Base-by-base conservation (phyloP, 2,329 filamentous ascomycete genomes). In the Sporothrix globosa region DNA sequence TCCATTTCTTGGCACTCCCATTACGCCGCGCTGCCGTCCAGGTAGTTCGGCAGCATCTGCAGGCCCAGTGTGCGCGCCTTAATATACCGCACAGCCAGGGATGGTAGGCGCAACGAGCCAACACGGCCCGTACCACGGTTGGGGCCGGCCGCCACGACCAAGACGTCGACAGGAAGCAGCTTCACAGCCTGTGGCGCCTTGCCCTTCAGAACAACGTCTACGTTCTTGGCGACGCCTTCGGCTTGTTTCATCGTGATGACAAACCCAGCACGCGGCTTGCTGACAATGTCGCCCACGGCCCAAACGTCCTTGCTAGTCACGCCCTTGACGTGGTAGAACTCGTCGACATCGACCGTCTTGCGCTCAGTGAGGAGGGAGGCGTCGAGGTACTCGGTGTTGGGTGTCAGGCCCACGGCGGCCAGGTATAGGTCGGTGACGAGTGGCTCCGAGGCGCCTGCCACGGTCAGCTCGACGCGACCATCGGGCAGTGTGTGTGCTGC, bases 371-470 rank as follows among this genome's bases (percentile, higher is more conserved):
- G 79, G 71, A 84, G 78, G 54, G 76, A 75, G 4, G 74, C 76
- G 1, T 84, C 83, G 4, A 89, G 74, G 76, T 82, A 88, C 53
- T 83, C 82, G 5, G 84, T 83, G 77, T 89, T 89, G 58, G 87
- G 84, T 24, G 80, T 75, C 53, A 87, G 77, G 44, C 87, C 87
- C 74, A 84, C 82, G 4, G 86, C 86, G 6, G 86, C 83, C 30
- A 89, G 79, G 76, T 78, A 79, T 53, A 78, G 71, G 74, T 89
- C 87, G 1, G 86, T 86, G 9, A 78, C 73, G 71, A 88, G 74
- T 66, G 77, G 83, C 72, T 83, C 81, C 72, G 84, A 84, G 70
- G 77, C 78, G 71, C 78, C 79, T 46, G 78, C 78, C 9, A 89
- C 80, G 50, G 76, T 76, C 24, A 89, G 79, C 74, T 84, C 81